phyloP scores from a whole-genome alignment of 306 rosid species.

The Neltuma alba region DNA sequence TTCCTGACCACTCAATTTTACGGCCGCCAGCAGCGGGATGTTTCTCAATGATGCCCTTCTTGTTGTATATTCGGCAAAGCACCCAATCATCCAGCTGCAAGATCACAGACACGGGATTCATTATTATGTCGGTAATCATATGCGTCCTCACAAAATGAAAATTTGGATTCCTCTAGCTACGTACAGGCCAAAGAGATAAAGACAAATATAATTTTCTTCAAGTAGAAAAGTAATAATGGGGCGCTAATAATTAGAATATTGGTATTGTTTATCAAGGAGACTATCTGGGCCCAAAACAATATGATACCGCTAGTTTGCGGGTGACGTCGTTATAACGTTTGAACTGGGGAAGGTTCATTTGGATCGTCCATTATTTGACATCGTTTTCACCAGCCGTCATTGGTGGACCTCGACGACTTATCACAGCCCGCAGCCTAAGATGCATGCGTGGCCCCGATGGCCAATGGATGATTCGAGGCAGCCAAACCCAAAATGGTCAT shows the following conservation, averaged over 20 bases:
- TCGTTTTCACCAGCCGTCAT: neutral
- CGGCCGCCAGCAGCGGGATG: neutral
- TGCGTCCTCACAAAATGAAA: neutral
- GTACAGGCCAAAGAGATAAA: constrained; percentile 20
- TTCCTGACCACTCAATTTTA: constrained; percentile 25
- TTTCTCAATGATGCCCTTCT: constrained; percentile 57
- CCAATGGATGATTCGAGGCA: neutral
- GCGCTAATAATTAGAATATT: neutral
- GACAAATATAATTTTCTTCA: constrained; percentile 27
- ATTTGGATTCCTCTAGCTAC: neutral
- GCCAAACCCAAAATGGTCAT: constrained; percentile 13
- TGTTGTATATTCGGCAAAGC: constrained; percentile 81
- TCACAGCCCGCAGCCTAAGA: neutral
- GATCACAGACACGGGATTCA: constrained; percentile 31
- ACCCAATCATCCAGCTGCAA: constrained; percentile 89
- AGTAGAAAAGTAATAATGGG: neutral
- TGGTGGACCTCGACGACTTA: neutral
- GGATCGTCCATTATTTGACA: neutral
- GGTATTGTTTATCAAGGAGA: neutral
- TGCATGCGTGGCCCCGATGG: constrained; percentile 4
- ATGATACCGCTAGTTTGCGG: neutral
- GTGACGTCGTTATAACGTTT: neutral
- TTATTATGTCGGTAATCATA: neutral
- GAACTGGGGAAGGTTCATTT: neutral
- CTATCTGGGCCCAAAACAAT: neutral